Evolutionary conservation across 805 yeast genomes (phyloP), one percentile per base, ranked within the genome.

Genomic region (Candida ortonii): DNA sequence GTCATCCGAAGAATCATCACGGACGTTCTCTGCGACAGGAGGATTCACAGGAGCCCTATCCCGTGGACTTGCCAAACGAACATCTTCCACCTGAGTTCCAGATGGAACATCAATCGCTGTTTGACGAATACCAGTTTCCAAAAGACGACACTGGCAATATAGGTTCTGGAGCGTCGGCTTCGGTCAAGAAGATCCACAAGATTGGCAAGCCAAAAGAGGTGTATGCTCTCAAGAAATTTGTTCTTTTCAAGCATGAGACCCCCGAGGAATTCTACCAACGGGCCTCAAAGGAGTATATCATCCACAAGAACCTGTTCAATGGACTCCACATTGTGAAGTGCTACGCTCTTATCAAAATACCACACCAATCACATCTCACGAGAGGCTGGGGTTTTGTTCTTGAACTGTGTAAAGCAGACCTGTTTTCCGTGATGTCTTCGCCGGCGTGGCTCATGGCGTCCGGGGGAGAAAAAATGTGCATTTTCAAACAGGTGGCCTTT

Each of bases 331-430:
- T 84, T 18, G 79, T 79, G 11, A 71, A 72, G 30, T 79, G 85
- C 16, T 62, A 64, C 35, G 71, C 74, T 3, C 53, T 83, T 23
- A 62, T 82, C 21, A 70, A 76, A 43, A 70, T 82, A 7, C 84
- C 82, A 32, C 73, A 82, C 7, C 77, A 80, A 20, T 49, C 49
- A 7, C 50, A 54, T 25, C 59, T 80, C 32, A 62, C 75, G 0
- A 62, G 93, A 46, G 90, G 93, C 7, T 84, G 94, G 94, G 95
- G 93, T 7, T 76, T 84, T 47, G 69, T 82, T 9, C 61, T 84
- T 58, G 89, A 83, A 47, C 70, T 67, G 25, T 82, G 89, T 47
- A 61, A 61, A 25, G 44, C 49, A 6, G 94, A 84, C 57, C 57
- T 84, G 32, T 84, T 80, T 53, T 67, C 71, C 33, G 49, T 77